Percentiles rank a stretch among this genome's conserved stretches.
Conservation (phyloP, 2,329 filamentous ascomycete species). For the Phyllachora maydis region DNA sequence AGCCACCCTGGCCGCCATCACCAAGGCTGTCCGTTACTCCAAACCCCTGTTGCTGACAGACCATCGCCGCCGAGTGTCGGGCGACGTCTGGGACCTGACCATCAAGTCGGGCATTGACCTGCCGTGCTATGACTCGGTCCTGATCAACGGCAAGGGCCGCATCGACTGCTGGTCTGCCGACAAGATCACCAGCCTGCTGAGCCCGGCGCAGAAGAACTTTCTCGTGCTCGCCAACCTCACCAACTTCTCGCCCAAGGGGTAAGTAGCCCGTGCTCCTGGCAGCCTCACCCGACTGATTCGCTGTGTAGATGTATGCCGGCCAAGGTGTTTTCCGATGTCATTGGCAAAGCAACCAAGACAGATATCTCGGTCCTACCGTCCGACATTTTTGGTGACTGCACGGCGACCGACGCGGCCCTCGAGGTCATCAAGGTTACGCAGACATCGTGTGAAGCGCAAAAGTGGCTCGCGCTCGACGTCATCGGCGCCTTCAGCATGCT, state of each 20-base stretch:
- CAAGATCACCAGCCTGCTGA: conserved; percentile 18
- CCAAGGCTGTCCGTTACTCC: conserved; percentile 22
- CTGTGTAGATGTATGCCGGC: conserved; percentile 14
- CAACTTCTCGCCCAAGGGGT: conserved; percentile 20
- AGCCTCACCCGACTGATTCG: conserved; percentile 2
- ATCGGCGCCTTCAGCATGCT: conserved; percentile 27
- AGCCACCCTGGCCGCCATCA: conserved; percentile 19
- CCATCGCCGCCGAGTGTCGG: conserved; percentile 30
- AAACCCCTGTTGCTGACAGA: conserved; percentile 32
- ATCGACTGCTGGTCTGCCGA: conserved; percentile 26
- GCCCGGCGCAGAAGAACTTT: conserved; percentile 10
- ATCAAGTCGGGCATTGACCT: conserved; percentile 22
- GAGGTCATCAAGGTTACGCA: conserved; percentile 20
- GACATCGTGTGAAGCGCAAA: conserved; percentile 3
- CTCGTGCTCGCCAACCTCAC: conserved; percentile 10
- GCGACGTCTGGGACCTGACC: conserved; percentile 12
- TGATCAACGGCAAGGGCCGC: conserved; percentile 40
- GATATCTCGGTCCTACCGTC: conserved; percentile 17
- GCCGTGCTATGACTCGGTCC: conserved; percentile 36
- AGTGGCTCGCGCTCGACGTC: conserved; percentile 33
- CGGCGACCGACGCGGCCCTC: conserved; percentile 17
- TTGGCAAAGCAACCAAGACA: conserved; percentile 7
- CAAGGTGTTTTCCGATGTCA: conserved; percentile 15
- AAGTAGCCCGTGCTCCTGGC: conserved; percentile 1
- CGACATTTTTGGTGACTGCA: conserved; percentile 23